Conservation (phyloP, 805 yeast species). For the Cyberlindnera petersonii region DNA sequence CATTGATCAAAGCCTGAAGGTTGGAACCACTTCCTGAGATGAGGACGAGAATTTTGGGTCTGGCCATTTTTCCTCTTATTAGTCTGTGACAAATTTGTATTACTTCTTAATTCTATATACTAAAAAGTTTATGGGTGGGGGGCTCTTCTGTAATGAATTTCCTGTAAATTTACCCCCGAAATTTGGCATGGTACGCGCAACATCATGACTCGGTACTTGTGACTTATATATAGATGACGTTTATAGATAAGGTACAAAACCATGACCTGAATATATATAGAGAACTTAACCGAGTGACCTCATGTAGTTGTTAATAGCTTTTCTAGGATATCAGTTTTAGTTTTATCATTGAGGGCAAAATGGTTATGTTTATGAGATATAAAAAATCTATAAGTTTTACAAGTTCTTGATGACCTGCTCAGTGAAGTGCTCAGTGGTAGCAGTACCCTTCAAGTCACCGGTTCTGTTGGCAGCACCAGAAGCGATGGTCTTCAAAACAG, state of each 20-base stretch:
- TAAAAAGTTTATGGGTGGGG: not conserved
- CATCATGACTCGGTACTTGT: too few relatives aligned
- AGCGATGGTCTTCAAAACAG: conserved; percentile 84
- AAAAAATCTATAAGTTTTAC: conserved; percentile 10
- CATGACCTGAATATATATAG: too few relatives aligned
- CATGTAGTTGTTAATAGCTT: too few relatives aligned
- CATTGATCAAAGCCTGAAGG: conserved; percentile 89
- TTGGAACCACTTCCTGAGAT: conserved; percentile 97
- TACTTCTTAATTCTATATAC: not conserved
- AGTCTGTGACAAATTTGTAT: not conserved
- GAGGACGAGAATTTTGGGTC: conserved; percentile 50
- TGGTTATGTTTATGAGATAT: not conserved
- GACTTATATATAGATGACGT: too few relatives aligned
- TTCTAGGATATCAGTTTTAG: too few relatives aligned
- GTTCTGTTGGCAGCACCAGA: conserved; percentile 96
- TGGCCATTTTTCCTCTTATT: conserved; percentile 11
- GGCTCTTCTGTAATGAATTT: too few relatives aligned
- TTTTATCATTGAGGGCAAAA: too few relatives aligned
- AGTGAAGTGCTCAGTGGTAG: conserved; percentile 86
- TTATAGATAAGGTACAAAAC: too few relatives aligned
- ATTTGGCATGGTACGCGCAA: too few relatives aligned
- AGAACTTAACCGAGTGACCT: too few relatives aligned
- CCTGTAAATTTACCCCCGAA: too few relatives aligned
- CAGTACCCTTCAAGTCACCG: conserved; percentile 90
- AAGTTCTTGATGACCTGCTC: conserved; percentile 73